phyloP scores from a whole-genome alignment of 495 filamentous ascomycete species.

The Neurospora sp. region DNA sequence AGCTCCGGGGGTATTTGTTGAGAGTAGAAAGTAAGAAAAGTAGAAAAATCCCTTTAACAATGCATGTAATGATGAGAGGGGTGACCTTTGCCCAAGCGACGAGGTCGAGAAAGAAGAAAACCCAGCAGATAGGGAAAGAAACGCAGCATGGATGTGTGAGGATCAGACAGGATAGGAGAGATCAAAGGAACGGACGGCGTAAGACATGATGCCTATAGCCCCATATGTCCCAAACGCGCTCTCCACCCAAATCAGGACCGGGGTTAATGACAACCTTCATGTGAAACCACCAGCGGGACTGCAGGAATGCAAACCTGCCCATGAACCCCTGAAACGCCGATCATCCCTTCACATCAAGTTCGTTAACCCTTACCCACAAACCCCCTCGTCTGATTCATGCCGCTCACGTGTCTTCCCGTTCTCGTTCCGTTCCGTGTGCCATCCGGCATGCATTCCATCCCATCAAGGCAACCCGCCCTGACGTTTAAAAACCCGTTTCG shows the following conservation, averaged over 20 bases:
- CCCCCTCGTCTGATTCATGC: background rate
- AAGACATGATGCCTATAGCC: background rate
- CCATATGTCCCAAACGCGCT: background rate
- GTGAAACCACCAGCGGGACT: background rate
- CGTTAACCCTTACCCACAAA: background rate
- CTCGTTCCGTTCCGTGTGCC: background rate
- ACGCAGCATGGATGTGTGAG: background rate
- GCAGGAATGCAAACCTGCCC: background rate
- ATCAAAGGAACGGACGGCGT: background rate
- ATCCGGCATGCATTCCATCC: background rate
- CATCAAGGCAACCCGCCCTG: background rate
- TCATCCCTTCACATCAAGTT: background rate
- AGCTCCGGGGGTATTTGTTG: background rate
- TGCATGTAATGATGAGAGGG: background rate
- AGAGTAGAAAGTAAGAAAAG: background rate
- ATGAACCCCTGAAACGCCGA: background rate
- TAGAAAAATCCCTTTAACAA: background rate
- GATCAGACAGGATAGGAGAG: background rate
- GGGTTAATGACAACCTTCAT: background rate
- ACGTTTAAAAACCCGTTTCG: constrained; percentile 43
- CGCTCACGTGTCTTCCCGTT: background rate
- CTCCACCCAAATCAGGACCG: background rate
- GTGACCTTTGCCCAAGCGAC: background rate
- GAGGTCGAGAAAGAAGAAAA: background rate
- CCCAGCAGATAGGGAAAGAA: background rate